Base-by-base conservation (phyloP, 2,329 filamentous ascomycete genomes). In the Cladophialophora psammophila region DNA sequence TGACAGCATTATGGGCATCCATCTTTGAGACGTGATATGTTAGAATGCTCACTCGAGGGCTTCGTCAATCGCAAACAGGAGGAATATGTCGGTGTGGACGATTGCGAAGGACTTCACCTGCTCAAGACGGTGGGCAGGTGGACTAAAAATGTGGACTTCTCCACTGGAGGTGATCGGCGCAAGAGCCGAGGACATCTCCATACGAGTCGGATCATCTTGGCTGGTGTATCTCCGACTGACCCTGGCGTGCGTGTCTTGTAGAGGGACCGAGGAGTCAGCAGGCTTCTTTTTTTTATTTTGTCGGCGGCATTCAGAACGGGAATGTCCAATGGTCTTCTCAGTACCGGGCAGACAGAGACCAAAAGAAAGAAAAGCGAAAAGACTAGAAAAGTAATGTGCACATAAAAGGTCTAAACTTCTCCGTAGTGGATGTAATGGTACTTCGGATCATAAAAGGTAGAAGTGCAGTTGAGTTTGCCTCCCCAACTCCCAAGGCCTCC, bases 1-100 rank as follows among this genome's bases (percentile, higher is more conserved):
- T 64, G 26, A 71, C 40, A 10, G n/a, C 62, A 53, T 52, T 67
- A 13, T 65, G 60, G 36, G 36, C 35, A 20, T 56, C 63, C 67
- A 69, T 69, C 15, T 42, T 58, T 35, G 20, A 13, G 45, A 13
- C 18, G 26, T 31, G 20, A 2, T 50, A 31, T 50, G 45, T 8
- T 50, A 9, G 26, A 35, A 32, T 13, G 26, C n/a, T 32, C 26
- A 26, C 10, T 50, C 42, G 15, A 31, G 18, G 20, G 18, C n/a
- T 13, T 50, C 5, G 10, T 50, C 18, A 50, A 26, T 50, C 15
- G 45, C 10, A 50, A 50, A 50, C 45, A 50, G 18, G 12, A 20
- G 42, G 38, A 15, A 42, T 42, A 12, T 12, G 9, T 50, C 13
- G 31, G 13, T 60, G n/a, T 15, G 50, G 12, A 55, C 32, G 20